phyloP scores from a whole-genome alignment of 352 stramenopile species.

The Phytophthora syringae region DNA sequence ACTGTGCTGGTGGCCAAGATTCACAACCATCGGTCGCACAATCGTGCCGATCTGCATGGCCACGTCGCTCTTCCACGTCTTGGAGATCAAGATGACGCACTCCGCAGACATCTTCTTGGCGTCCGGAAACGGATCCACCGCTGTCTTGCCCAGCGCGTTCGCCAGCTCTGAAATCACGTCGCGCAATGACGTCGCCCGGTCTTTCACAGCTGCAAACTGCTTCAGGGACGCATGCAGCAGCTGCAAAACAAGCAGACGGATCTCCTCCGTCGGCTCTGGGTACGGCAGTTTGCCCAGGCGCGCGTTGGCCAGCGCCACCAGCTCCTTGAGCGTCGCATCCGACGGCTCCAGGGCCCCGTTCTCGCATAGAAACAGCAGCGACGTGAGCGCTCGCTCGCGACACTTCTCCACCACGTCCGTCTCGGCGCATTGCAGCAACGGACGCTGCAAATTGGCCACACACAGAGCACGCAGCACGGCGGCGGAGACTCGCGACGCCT shows the following conservation, averaged over 20 bases:
- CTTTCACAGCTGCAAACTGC: slow-evolving; percentile 41
- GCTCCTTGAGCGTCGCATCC: slow-evolving; percentile 44
- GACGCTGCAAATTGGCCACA: slow-evolving; percentile 46
- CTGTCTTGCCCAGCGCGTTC: slow-evolving; percentile 77
- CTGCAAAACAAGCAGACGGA: slow-evolving; percentile 76
- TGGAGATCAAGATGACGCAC: slow-evolving; percentile 62
- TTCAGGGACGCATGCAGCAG: slow-evolving; percentile 59
- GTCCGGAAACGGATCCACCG: slow-evolving; percentile 80
- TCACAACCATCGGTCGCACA: slow-evolving; percentile 66
- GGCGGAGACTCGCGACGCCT: slow-evolving; percentile 41
- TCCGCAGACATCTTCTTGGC: slow-evolving; percentile 81
- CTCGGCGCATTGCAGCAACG: slow-evolving; percentile 57
- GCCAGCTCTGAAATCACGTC: slow-evolving; percentile 71
- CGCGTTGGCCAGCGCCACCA: slow-evolving; percentile 53
- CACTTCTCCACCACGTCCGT: slow-evolving; percentile 79
- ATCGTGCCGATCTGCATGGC: slow-evolving; percentile 76
- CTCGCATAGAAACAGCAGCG: slow-evolving; percentile 67
- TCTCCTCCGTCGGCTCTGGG: slow-evolving; percentile 82
- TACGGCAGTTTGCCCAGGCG: slow-evolving; percentile 84
- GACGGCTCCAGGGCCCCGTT: slow-evolving; percentile 52
- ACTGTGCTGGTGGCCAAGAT: slow-evolving; percentile 85
- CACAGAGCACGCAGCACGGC: slow-evolving; percentile 55
- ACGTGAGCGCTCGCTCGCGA: slow-evolving; percentile 67
- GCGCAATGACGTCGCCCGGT: slow-evolving; percentile 35
- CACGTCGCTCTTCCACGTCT: slow-evolving; percentile 58